Percentiles rank a stretch among this genome's conserved stretches.
Evolutionary conservation across 805 yeast species (phyloP).

Genomic region (Hanseniaspora jakobsenii): DNA sequence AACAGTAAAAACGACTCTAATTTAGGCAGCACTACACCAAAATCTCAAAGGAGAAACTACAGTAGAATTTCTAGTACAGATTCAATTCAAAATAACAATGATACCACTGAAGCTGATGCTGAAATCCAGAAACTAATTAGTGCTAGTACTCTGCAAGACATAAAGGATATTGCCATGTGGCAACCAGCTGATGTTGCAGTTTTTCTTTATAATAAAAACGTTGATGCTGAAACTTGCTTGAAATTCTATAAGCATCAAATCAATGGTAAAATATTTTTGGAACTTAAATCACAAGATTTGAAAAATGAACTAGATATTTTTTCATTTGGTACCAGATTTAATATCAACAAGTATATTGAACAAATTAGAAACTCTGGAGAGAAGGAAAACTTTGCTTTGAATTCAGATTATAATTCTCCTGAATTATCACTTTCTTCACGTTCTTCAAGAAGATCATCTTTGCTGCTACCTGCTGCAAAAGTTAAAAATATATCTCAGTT

Average conservation of each 20-base stretch:
- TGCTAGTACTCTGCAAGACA: constrained; percentile 32
- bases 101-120: constrained; percentile 14
- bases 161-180: constrained; percentile 49
- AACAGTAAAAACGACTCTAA: too few relatives aligned
- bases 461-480: constrained; percentile 35
- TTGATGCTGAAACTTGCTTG: constrained; percentile 61
- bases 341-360: constrained; percentile 80
- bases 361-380: constrained; percentile 31
- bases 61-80: neutral
- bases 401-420: constrained; percentile 3
- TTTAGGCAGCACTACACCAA: too few relatives aligned
- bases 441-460: constrained; percentile 15
- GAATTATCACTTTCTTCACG: constrained; percentile 18
- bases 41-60: constrained; percentile 20
- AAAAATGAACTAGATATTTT: constrained; percentile 76
- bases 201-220: constrained; percentile 61
- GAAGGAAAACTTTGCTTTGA: neutral
- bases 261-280: constrained; percentile 73
- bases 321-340: constrained; percentile 92
- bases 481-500: constrained; percentile 15
- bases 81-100: neutral
- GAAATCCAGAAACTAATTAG: constrained; percentile 7
- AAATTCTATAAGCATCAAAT: constrained; percentile 80
- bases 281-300: constrained; percentile 70
- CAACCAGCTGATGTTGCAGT: constrained; percentile 73